Conservation (phyloP, 352 stramenopile species). For the Plasmopara halstedii region DNA sequence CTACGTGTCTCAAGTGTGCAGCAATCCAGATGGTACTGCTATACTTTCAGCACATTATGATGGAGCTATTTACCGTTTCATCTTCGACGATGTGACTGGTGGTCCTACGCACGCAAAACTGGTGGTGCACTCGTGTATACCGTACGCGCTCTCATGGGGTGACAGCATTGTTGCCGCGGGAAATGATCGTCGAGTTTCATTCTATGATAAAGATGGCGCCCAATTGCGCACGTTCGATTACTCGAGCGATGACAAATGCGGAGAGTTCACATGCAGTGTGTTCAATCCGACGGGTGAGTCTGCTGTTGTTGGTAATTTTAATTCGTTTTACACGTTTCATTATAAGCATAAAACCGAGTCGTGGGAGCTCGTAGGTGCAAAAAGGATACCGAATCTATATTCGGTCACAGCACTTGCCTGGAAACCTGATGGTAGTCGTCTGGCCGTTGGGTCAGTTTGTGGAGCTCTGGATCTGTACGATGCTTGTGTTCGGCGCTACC, state of each 20-base stretch:
- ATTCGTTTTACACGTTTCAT: conserved; percentile 88
- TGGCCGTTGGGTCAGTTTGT: conserved; percentile 88
- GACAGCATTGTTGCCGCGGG: conserved; percentile 86
- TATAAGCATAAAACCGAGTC: conserved; percentile 78
- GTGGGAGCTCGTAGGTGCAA: conserved; percentile 79
- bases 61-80: conserved; percentile 88
- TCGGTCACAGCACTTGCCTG: conserved; percentile 88
- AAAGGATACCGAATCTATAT: conserved; percentile 90
- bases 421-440: conserved; percentile 85
- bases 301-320: conserved; percentile 91
- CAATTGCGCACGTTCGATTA: conserved; percentile 89
- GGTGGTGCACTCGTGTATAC: conserved; percentile 78
- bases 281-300: conserved; percentile 89
- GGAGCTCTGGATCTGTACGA: conserved; percentile 90
- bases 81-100: conserved; percentile 85
- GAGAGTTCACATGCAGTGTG: conserved; percentile 71
- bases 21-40: conserved; percentile 77
- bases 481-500: conserved; percentile 84
- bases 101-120: conserved; percentile 82
- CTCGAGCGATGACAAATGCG: conserved; percentile 68
- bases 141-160: conserved; percentile 89
- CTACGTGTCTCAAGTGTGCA: conserved; percentile 82
- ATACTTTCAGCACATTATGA: conserved; percentile 90
- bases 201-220: conserved; percentile 88
- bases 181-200: conserved; percentile 86